Percentiles rank a stretch among this genome's conserved stretches.
phyloP scores from a whole-genome alignment of 169 alveolate genomes.

The Besnoitia besnoiti region DNA sequence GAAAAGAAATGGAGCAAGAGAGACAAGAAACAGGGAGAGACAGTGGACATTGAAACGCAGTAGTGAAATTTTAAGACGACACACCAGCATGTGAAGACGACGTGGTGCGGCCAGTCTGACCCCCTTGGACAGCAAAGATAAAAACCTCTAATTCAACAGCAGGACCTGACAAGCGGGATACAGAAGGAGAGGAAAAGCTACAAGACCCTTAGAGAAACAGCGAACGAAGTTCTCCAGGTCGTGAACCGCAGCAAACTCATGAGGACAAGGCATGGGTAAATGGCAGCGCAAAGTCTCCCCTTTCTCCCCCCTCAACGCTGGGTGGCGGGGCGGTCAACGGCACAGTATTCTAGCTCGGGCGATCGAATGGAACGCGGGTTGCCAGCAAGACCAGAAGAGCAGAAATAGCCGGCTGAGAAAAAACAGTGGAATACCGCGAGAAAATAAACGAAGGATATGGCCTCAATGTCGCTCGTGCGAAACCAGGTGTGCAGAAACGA shows the following conservation, averaged over 20 bases:
- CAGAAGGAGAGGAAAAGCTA: not conserved
- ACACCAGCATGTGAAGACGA: not conserved
- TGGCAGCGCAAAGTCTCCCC: not conserved
- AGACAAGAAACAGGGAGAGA: not conserved
- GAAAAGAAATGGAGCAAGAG: not conserved
- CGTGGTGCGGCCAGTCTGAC: not conserved
- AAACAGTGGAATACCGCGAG: no score
- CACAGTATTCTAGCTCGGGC: no score
- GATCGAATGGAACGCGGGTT: no score
- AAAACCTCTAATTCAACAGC: no score
- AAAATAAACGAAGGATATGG: no score
- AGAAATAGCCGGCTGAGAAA: no score
- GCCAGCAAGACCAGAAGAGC: no score
- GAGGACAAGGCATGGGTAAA: not conserved
- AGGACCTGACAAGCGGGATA: not conserved
- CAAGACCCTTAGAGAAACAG: not conserved
- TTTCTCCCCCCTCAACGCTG: not conserved
- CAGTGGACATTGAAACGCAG: not conserved
- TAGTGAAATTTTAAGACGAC: not conserved
- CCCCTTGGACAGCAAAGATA: not conserved
- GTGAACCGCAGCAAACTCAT: not conserved
- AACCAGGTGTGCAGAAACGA: no score
- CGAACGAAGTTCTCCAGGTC: not conserved
- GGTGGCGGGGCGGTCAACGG: not conserved
- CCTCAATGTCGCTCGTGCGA: no score